Conservation (phyloP, 192 early-diverging fungal genomes). For the Allomyces macrogynus region DNA sequence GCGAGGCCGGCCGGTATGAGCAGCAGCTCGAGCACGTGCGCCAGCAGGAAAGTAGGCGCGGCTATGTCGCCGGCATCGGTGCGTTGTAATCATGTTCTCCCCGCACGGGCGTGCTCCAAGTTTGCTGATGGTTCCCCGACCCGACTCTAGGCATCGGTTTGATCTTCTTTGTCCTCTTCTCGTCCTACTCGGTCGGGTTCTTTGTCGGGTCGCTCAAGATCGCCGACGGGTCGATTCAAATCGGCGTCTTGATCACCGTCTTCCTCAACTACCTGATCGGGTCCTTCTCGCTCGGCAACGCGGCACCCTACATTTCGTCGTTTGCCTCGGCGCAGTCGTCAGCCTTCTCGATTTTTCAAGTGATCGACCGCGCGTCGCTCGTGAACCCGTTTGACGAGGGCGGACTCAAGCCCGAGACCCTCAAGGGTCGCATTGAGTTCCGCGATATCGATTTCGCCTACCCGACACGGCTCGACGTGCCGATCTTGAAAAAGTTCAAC, state of each 20-base stretch:
- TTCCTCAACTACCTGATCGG: conserved; percentile 20
- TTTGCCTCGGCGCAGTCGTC: conserved; percentile 6
- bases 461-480: conserved; percentile 62
- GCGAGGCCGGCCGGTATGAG: conserved; percentile 15
- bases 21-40: conserved; percentile 18
- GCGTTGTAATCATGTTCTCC: too few relatives aligned
- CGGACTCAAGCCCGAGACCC: conserved; percentile 17
- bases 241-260: conserved; percentile 16
- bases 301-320: conserved; percentile 15
- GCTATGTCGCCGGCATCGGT: conserved; percentile 21
- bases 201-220: conserved; percentile 18
- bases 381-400: conserved; percentile 18
- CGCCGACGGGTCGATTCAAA: conserved; percentile 8
- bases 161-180: conserved; percentile 16
- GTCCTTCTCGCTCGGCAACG: conserved; percentile 19
- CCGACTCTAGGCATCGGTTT: conserved; percentile 12
- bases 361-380: conserved; percentile 23
- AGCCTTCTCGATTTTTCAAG: conserved; percentile 24
- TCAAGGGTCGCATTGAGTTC: conserved; percentile 53
- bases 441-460: conserved; percentile 63
- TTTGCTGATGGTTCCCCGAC: conserved; percentile 1
- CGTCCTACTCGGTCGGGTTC: conserved; percentile 15
- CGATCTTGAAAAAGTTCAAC: conserved; percentile 49
- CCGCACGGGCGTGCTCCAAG: not conserved
- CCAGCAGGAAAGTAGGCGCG: conserved; percentile 13